Base-by-base conservation (phyloP, 2,329 filamentous ascomycete genomes). In the Fusarium devonianum region DNA sequence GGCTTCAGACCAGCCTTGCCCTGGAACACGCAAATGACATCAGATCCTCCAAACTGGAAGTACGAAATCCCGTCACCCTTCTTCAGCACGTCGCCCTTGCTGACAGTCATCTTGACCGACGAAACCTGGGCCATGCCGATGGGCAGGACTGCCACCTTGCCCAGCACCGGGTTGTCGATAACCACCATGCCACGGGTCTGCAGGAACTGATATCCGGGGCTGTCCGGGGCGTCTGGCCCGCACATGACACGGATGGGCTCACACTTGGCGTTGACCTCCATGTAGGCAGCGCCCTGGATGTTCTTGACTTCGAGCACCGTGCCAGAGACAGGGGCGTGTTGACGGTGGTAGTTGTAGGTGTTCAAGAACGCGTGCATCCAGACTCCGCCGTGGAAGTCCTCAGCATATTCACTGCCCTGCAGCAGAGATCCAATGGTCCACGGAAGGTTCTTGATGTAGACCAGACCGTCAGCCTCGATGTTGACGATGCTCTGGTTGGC, bases 61-160 rank as follows among this genome's bases (percentile, higher is more conserved):
- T 69, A 71, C 1, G 67, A 70, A 46, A 78, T 68, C 50, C 76
- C 72, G 3, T 77, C 63, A 3, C 74, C 74, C 53, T 77, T 77
- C n/a, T 66, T 49, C 21, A 74, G 5, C 3, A 19, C 18, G 12
- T 63, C 50, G 1, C 58, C 69, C 22, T 50, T 32, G 19, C 57
- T 55, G 9, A 62, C 62, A 7, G 64, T 67, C 12, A 74, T 30
- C 16, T 66, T 63, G 3, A 77, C 71, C 3, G 72, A 75, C 2
- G 74, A 76, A 1, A 78, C 70, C 21, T 72, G 69, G 4, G 72
- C 74, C 74, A 77, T 78, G 7, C 74, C 74, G 41, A 77, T 72
- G 1, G 74, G 74, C 18, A 78, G 41, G 13, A 77, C 65, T 2
- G 72, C 75, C 5, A 77, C 73, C 13, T 68, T 54, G 2, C 74